Base-by-base conservation (phyloP, 306 rosid genomes). In the Glycine soja region DNA sequence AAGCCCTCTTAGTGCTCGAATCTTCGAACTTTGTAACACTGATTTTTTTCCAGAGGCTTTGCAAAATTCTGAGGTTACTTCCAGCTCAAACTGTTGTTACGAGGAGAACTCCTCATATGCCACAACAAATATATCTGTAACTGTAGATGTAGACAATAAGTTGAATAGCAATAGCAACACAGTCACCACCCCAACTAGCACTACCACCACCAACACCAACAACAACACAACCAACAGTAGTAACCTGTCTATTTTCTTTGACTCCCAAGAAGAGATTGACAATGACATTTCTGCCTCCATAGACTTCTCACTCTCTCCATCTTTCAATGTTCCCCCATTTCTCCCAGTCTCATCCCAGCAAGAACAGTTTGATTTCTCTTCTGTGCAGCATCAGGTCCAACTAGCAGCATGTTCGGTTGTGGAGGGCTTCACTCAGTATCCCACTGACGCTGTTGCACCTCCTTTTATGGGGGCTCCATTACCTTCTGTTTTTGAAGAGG, bases 251-350 rank as follows among this genome's bases (percentile, higher is more conserved):
- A 82, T 85, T 42, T 83, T 91, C 82, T 95, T 93, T 79, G 94
- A 93, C 68, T 84, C 97, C 5, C 95, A 82, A 68, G 97, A 95
- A 47, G 98, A 92, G 10, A 81, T 90, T 11, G 97, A 95, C 82
- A 92, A 90, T 82, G 95, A 91, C 80, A 91, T 95, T 16, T 93
- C 99, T 13, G 97, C 95, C 56, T 95, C 97, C 70, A 91, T 93
- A 53, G 94, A 95, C 80, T 95, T 95, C 61, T 85, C 98, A 10
- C 85, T 90, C 2, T 84, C 97, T 12, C 87, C 89, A 43, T 74
- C 91, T 8, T 94, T 92, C 79, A 78, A 82, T 8, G 85, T 88
- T 16, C 86, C 90, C 4, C 75, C 81, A 8, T 85, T 87, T 50
- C 77, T 89, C 40, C 68, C 79, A 32, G 70, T 71, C 32, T 13